Base-by-base conservation (phyloP, 2,329 filamentous ascomycete species). In the Conoideocrella luteorostrata region DNA sequence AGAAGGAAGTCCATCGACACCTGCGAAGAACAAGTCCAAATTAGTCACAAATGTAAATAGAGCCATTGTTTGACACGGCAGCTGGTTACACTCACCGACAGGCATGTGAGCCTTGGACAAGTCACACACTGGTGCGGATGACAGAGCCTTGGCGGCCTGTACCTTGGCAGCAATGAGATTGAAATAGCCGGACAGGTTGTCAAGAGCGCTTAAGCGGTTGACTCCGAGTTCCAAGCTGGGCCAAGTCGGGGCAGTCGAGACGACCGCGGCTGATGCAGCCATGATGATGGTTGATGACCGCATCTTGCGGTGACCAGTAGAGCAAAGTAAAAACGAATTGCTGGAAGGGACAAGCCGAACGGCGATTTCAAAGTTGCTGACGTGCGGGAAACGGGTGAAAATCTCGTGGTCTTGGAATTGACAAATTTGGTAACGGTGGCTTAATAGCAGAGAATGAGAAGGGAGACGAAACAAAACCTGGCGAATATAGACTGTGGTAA, bases 151-250 rank as follows among this genome's bases (percentile, higher is more conserved):
- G 43, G 67, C 68, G 22, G 65, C 61, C 54, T 75, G 67, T 35
- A 78, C 69, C 59, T 79, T 82, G 43, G 61, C 49, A 22, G 77
- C 77, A 47, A 83, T 59, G 52, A 77, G 61, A 58, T 77, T 76
- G 66, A 83, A 83, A 65, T 82, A 83, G 32, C 71, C 68, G 22
- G 78, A 75, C 41, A 82, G 57, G n/a, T 69, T 62, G 12, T 69
- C 63, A 45, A 74, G 53, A 17, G 65, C 65, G 34, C 63, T 64
- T 32, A 53, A 52, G 18, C 70, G 62, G 36, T 65, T 58, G 24
- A 68, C 56, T 43, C 64, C 57, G 51, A 64, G 48, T 50, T 68
- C 68, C 37, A 61, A 44, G 34, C 50, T 44, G 18, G 63, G 58
- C 50, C 72, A 56, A 10, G 64, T 56, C 9, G 74, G 75, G 51